phyloP scores from a whole-genome alignment of 768 basidiomycete species.

The Phylloporus sp. region DNA sequence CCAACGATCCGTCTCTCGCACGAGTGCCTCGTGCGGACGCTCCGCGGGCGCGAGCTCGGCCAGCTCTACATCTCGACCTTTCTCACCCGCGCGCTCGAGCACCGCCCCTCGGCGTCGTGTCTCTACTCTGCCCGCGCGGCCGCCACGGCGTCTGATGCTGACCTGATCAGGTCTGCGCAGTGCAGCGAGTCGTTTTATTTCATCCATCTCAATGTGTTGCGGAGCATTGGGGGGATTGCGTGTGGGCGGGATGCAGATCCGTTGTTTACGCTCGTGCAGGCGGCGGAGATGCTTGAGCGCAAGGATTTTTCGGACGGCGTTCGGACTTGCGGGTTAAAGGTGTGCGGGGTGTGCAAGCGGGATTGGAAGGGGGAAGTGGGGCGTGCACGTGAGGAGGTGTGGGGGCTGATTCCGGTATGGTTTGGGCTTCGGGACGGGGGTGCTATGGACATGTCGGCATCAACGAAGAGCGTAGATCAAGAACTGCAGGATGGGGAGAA shows the following conservation, averaged over 20 bases:
- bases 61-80: conserved; percentile 63
- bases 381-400: conserved; percentile 56
- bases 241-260: conserved; percentile 73
- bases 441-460: background rate
- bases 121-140: conserved; percentile 32
- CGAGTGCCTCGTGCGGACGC: conserved; percentile 39
- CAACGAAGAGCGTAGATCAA: background rate
- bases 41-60: conserved; percentile 61
- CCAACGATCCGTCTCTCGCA: conserved; percentile 33
- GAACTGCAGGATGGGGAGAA: conserved; percentile 2
- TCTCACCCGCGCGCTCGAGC: conserved; percentile 51
- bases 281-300: conserved; percentile 66
- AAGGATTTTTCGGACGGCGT: conserved; percentile 68
- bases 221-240: conserved; percentile 68
- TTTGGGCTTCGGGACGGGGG: conserved; percentile 44
- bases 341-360: conserved; percentile 48
- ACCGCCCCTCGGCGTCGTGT: conserved; percentile 51
- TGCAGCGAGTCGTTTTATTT: conserved; percentile 74
- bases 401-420: conserved; percentile 59
- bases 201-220: conserved; percentile 68
- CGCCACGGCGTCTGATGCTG: background rate
- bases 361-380: conserved; percentile 41
- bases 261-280: conserved; percentile 63
- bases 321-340: conserved; percentile 47
- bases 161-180: conserved; percentile 16